Percentiles rank a stretch among this genome's conserved stretches.
Conservation (phyloP, 192 early-diverging fungal genomes). For the Backusella tarrabulga region DNA sequence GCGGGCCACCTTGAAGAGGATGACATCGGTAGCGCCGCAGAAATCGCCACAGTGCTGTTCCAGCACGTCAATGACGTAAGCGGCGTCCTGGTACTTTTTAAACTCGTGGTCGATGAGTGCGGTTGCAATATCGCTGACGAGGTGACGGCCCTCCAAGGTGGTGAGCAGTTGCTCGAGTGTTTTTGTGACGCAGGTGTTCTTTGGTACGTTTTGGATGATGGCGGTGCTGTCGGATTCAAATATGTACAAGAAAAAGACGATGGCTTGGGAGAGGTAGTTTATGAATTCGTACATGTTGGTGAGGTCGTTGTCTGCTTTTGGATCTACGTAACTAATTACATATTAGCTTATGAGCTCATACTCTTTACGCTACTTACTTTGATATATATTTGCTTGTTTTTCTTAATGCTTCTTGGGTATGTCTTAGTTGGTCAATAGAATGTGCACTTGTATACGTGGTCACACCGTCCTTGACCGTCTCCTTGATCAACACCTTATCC, state of each 20-base stretch:
- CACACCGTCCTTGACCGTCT: not conserved
- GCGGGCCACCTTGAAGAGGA: not conserved
- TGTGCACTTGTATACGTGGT: not conserved
- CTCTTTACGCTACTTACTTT: not conserved
- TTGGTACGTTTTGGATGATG: not conserved
- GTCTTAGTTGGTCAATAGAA: not conserved
- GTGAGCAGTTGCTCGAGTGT: not conserved
- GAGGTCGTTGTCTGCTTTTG: not conserved
- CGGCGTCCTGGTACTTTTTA: not conserved
- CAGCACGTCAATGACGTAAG: constrained; percentile 2
- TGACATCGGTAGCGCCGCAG: not conserved
- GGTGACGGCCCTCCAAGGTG: not conserved
- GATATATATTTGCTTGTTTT: not conserved
- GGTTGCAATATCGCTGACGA: not conserved
- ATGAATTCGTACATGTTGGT: not conserved
- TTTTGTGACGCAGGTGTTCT: not conserved
- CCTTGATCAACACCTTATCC: not conserved
- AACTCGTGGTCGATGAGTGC: not conserved
- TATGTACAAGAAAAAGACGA: constrained; percentile 1
- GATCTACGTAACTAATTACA: not conserved
- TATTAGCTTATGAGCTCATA: not conserved
- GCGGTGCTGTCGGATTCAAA: not conserved
- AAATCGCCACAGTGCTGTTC: not conserved
- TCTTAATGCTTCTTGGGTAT: not conserved
- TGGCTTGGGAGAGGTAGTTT: not conserved